phyloP scores from a whole-genome alignment of 257 asterid species.

The Penstemon newberryi region DNA sequence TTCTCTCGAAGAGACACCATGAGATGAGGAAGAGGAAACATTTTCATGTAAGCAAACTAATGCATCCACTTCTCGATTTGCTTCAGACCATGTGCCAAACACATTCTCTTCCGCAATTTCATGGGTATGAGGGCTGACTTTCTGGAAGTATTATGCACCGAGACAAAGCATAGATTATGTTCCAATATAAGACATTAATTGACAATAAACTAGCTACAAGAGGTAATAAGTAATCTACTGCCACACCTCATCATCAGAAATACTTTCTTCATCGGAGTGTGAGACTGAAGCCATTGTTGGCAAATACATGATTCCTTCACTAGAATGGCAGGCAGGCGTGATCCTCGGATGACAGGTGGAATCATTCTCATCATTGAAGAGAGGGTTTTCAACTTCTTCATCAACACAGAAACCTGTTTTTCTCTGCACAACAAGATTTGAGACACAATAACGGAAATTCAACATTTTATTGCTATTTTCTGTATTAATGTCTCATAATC shows the following conservation, averaged over 20 bases:
- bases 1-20: slow-evolving; percentile 40
- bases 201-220: slow-evolving; percentile 23
- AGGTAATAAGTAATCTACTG: neutral
- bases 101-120: slow-evolving; percentile 37
- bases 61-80: slow-evolving; percentile 54
- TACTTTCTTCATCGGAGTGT: slow-evolving; percentile 49
- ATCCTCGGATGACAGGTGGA: slow-evolving; percentile 26
- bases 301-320: slow-evolving; percentile 28
- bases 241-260: slow-evolving; percentile 61
- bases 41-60: slow-evolving; percentile 45
- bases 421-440: slow-evolving; percentile 43
- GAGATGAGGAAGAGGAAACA: slow-evolving; percentile 38
- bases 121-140: slow-evolving; percentile 25
- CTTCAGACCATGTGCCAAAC: slow-evolving; percentile 49
- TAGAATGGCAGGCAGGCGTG: slow-evolving; percentile 33
- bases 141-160: slow-evolving; percentile 41
- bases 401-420: slow-evolving; percentile 37
- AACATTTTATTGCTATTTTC: slow-evolving; percentile 13
- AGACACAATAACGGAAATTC: slow-evolving; percentile 28
- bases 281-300: slow-evolving; percentile 37
- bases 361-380: slow-evolving; percentile 42
- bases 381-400: slow-evolving; percentile 71
- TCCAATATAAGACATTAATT: neutral
- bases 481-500: neutral
- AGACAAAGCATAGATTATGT: slow-evolving; percentile 3